Conservation (phyloP, 768 basidiomycete species). For the Boletus eberwhitei region DNA sequence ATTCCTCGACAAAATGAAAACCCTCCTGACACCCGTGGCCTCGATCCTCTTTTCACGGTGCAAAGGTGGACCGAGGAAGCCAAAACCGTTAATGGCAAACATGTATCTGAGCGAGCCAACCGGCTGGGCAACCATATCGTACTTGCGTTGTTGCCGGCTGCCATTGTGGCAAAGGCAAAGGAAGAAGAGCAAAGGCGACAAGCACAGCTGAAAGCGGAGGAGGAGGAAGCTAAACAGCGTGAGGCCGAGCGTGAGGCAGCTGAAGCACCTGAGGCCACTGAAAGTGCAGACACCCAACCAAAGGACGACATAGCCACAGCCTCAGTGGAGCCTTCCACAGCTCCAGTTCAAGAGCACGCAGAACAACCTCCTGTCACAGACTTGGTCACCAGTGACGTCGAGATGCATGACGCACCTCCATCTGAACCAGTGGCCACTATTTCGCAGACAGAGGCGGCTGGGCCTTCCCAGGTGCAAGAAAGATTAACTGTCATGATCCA, state of each 20-base stretch:
- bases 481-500: constrained; percentile 89
- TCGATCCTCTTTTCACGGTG: constrained; percentile 75
- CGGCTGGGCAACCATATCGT: constrained; percentile 71
- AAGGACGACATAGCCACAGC: constrained; percentile 14
- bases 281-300: constrained; percentile 17
- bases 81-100: constrained; percentile 75
- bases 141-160: constrained; percentile 75
- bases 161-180: constrained; percentile 53
- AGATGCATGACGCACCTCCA: constrained; percentile 44
- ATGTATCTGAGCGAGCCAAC: constrained; percentile 60
- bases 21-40: constrained; percentile 44
- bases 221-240: constrained; percentile 43
- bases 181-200: constrained; percentile 38
- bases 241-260: constrained; percentile 31
- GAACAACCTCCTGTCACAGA: constrained; percentile 32
- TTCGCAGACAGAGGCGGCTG: constrained; percentile 19
- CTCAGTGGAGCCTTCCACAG: constrained; percentile 7
- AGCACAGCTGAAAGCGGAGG: constrained; percentile 56
- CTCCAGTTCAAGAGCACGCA: constrained; percentile 9
- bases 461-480: constrained; percentile 41
- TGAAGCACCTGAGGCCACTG: constrained; percentile 34
- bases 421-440: constrained; percentile 18
- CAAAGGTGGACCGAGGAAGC: constrained; percentile 91
- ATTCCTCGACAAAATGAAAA: constrained; percentile 44
- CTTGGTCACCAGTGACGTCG: constrained; percentile 38